Evolutionary conservation across 1,284 basidiomycete species (phyloP), one percentile per base, ranked within the genome.

Genomic region (Papiliotrema terrestris): DNA sequence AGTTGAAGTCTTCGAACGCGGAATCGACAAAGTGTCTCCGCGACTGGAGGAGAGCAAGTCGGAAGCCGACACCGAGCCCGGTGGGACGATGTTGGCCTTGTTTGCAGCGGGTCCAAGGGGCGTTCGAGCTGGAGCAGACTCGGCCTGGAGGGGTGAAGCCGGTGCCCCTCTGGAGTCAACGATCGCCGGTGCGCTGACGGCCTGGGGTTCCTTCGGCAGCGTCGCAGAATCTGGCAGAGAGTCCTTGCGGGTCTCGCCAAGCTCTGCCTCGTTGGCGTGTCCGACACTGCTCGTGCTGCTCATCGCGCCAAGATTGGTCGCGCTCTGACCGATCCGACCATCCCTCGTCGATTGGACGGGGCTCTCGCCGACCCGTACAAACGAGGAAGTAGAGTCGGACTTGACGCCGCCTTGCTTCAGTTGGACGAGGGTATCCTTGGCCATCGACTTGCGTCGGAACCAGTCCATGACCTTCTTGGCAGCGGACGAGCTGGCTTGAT

Each of bases 401-500:
- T 59, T 59, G 6, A 63, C 36, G 17, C 58, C 56, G 17, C 59
- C 54, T 1, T 53, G 53, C 56, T 69, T 65, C 58, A 71, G 55
- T 22, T 51, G 59, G 22, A 52, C 49, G 20, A 72, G 54, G 0
- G 74, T 69, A 51, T 73, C 73, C 53, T 76, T 77, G 25, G 76
- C 78, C 3, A 80, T 68, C 32, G 78, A 80, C 69, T 81, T 81
- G 58, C 80, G 78, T 35, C 82, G 69, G 78, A 84, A 84, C 83
- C 83, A 84, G 63, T 83, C 82, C 82, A 84, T 84, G 56, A 84
- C 83, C 51, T 81, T 79, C 71, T 83, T 83, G 25, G 82, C 82
- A 26, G 82, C 80, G 49, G 77, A 79, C 35, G 78, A 79, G 19
- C 80, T 80, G 0, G 77, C 72, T 42, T 66, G 65, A 26, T 59